phyloP scores from a whole-genome alignment of 208 protist species.

The Herpetomonas samuelpessoai region DNA sequence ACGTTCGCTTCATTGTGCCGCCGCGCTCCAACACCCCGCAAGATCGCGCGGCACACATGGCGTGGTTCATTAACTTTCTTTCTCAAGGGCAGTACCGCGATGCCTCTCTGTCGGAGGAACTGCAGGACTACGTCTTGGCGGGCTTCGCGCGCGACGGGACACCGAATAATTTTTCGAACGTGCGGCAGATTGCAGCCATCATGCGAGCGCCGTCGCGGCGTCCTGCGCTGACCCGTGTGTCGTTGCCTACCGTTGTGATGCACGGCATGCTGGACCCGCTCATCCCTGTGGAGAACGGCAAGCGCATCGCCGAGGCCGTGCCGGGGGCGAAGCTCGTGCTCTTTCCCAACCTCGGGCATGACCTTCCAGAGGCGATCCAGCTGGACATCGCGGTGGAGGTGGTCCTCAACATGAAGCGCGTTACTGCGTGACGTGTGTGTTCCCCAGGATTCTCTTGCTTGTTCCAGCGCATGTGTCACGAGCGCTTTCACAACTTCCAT shows the following conservation, averaged over 20 bases:
- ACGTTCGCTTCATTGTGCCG: slow-evolving; percentile 31
- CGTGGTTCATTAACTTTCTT: slow-evolving; percentile 35
- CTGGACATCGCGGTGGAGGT: slow-evolving; percentile 45
- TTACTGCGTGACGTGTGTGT: not conserved
- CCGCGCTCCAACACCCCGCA: slow-evolving; percentile 41
- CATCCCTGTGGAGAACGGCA: slow-evolving; percentile 62
- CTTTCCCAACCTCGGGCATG: slow-evolving; percentile 61
- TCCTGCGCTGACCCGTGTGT: slow-evolving; percentile 35
- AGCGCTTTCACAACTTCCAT: no score
- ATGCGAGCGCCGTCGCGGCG: slow-evolving; percentile 46
- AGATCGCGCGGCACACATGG: slow-evolving; percentile 44
- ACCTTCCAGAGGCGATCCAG: slow-evolving; percentile 36
- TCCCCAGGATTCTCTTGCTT: no score
- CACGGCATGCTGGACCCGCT: slow-evolving; percentile 64
- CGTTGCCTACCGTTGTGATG: slow-evolving; percentile 49
- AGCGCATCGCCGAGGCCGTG: slow-evolving; percentile 44
- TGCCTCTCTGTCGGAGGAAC: slow-evolving; percentile 12
- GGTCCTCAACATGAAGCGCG: slow-evolving; percentile 32
- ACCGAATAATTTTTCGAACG: slow-evolving; percentile 21
- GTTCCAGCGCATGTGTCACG: no score
- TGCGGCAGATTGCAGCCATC: slow-evolving; percentile 58
- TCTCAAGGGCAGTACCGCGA: slow-evolving; percentile 31
- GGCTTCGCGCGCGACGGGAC: slow-evolving; percentile 20
- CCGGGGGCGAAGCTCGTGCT: slow-evolving; percentile 62
- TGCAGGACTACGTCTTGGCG: slow-evolving; percentile 3